Evolutionary conservation across 805 yeast genomes (phyloP), one percentile per base, ranked within the genome.

Genomic region (Tetrapisispora pingtungensis): DNA sequence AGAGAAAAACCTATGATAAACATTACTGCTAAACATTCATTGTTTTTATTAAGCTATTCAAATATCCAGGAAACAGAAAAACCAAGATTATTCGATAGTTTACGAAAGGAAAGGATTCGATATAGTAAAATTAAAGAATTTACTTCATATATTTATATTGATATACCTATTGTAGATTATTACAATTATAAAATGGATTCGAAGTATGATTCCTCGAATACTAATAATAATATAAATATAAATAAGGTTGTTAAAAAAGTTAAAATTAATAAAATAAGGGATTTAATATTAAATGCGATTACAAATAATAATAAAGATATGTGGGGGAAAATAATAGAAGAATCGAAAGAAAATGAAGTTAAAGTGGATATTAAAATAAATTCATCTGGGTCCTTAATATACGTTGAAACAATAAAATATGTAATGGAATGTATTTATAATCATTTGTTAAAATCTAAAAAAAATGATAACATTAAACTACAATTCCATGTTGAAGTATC

Each of bases 161-260:
- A 62, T 49, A 59, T 62, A 10, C 66, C 67, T 1, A 54, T 64
- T 7, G 60, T 62, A 3, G 67, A 62, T 44, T 61, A 58, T 46
- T 58, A 62, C 46, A 59, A 55, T 35, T 65, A 39, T 32, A 31
- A 22, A 17, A 32, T 31, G 27, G 35, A 38, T 20, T 17, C n/a
- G 6, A 38, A 30, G 8, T 19, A 17, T 14, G 35, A 30, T 7
- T 22, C 8, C 8, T 8, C 8, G 8, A 22, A 22, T 22, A 5
- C 18, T 19, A 30, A 18, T 14, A 31, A 17, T 19, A 32, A 15
- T 10, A 32, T 15, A 15, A 32, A 39, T 32, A 39, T 22, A 18
- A 32, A 22, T 39, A 54, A 52, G 41, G 51, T 61, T 27, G 59
- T 60, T 45, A 59, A 49, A 42, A 56, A 52, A 42, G 55, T 61